Percentiles rank a stretch among this genome's conserved stretches.
phyloP scores from a whole-genome alignment of 441 rosid species.

The Jatropha multifida region DNA sequence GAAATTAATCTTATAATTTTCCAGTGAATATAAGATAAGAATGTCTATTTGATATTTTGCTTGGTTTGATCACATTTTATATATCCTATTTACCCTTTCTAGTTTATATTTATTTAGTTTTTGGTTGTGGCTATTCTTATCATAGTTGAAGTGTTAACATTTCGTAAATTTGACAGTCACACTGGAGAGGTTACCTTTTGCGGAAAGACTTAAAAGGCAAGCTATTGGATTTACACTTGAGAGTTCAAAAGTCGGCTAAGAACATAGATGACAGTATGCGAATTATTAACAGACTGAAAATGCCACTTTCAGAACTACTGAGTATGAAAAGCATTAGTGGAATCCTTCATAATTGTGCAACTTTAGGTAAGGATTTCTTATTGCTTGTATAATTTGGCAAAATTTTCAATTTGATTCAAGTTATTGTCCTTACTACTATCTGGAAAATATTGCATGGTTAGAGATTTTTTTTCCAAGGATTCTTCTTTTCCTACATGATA shows the following conservation, averaged over 20 bases:
- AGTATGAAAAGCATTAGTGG: slow-evolving; percentile 77
- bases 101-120: not conserved
- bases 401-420: not conserved
- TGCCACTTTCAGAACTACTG: slow-evolving; percentile 72
- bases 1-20: not conserved
- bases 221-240: slow-evolving; percentile 57
- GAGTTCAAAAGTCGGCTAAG: slow-evolving; percentile 69
- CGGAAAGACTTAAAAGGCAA: slow-evolving; percentile 68
- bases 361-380: slow-evolving; percentile 50
- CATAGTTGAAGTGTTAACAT: not conserved
- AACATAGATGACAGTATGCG: slow-evolving; percentile 83
- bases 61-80: not conserved
- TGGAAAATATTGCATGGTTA: not conserved
- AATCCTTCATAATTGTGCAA: slow-evolving; percentile 83
- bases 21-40: not conserved
- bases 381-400: slow-evolving; percentile 6
- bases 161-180: slow-evolving; percentile 45
- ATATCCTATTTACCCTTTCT: not conserved
- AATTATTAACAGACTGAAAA: slow-evolving; percentile 70
- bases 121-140: not conserved
- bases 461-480: not conserved
- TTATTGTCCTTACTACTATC: not conserved
- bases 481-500: not conserved
- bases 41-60: not conserved
- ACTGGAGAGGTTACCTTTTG: slow-evolving; percentile 76